Evolutionary conservation across 805 yeast species (phyloP).

Genomic region (Saccharomycopsis guyanensis): DNA sequence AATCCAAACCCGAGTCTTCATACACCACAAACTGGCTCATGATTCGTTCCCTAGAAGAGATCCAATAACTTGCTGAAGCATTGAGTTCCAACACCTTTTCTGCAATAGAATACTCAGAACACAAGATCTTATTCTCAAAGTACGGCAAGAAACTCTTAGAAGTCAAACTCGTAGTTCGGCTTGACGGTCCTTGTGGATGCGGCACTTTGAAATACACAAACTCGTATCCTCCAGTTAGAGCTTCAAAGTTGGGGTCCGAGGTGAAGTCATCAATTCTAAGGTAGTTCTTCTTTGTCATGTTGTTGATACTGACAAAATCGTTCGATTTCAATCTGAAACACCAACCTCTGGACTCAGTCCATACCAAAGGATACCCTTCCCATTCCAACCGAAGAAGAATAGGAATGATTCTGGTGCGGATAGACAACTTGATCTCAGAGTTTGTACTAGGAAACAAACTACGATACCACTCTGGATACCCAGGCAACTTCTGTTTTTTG

Average conservation of each 20-base stretch:
- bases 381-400: constrained; percentile 68
- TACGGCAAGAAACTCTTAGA: constrained; percentile 65
- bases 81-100: constrained; percentile 71
- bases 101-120: constrained; percentile 68
- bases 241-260: constrained; percentile 18
- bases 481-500: constrained; percentile 75
- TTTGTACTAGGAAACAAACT: constrained; percentile 37
- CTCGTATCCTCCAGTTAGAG: constrained; percentile 14
- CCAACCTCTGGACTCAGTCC: constrained; percentile 85
- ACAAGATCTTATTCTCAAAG: constrained; percentile 66
- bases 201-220: constrained; percentile 61
- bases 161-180: constrained; percentile 67
- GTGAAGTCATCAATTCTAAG: constrained; percentile 22
- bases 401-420: constrained; percentile 71
- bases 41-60: constrained; percentile 80
- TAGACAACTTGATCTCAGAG: constrained; percentile 48
- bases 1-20: constrained; percentile 24
- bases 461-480: constrained; percentile 91
- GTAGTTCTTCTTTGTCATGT: constrained; percentile 27
- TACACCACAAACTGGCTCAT: constrained; percentile 79
- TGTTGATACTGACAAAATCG: constrained; percentile 26
- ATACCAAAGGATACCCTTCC: constrained; percentile 76
- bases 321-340: constrained; percentile 58
- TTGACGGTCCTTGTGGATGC: constrained; percentile 73
- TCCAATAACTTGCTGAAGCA: constrained; percentile 85